Evolutionary conservation across 2,329 filamentous ascomycete genomes (phyloP), one percentile per base, ranked within the genome.

Genomic region (Fusarium oligoseptatum): DNA sequence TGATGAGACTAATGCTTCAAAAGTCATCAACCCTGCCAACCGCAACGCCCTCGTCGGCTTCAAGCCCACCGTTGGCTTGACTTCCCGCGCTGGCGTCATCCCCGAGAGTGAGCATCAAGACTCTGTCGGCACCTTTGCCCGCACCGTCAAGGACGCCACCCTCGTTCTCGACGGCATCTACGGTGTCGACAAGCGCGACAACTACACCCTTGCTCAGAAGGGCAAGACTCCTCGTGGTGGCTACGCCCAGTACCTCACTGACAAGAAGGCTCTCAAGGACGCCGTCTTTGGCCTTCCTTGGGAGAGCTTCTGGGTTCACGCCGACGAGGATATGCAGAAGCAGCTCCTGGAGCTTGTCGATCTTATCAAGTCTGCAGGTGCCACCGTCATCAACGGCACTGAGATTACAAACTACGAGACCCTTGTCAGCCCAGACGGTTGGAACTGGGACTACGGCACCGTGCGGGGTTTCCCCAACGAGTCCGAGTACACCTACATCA

Each of bases 11-110:
- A 27, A 27, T 27, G 24, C 24, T 27, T 27, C 24, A 43, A 10
- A 22, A 22, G 87, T 95, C 17, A 94, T 94, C 78, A 92, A 90
- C 79, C 93, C 93, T 1, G 92, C 93, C 1, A 89, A 92, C 80
- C 85, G 92, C 6, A 94, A 93, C 78, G 88, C 86, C 2, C 79
- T 95, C 2, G 92, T 95, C 2, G 93, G 93, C 4, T 88, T 95
- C 80, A 95, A 95, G 82, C 92, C 93, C 2, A 95, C 92, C 1
- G 91, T 95, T 7, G 93, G 93, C 0, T 81, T 94, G 60, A 94
- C 92, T 0, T 94, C 92, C 10, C 85, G 92, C 17, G 86, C 83
- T 22, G 90, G 87, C 20, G 87, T 92, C 32, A 87, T 95, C 37
- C 93, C 93, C 0, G 92, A 93, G 77, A 89, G 87, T 12, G 84